Percentiles rank a stretch among this genome's conserved stretches.
These are phyloP conservation scores for Cylindrotheca closterium DNA, from an alignment of 108 stramenopile species.

Conservation along the genomic window DNA sequence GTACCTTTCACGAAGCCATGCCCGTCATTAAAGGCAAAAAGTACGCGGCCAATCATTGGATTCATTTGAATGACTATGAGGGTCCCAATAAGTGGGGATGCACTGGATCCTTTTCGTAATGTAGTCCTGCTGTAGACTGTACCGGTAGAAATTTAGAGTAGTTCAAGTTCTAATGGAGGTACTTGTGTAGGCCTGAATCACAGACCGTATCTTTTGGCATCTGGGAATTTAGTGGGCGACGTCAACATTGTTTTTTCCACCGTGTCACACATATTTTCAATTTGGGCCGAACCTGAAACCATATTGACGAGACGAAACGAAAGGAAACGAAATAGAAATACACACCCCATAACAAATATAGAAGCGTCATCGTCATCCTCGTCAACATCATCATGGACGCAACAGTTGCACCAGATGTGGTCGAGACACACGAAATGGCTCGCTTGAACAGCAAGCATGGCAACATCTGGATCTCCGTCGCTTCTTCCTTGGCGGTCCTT, in stretches of 20 bases:
- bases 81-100: constrained; percentile 78
- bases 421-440: too few relatives aligned
- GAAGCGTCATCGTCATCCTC: too few relatives aligned
- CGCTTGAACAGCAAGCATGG: neutral
- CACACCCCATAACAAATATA: too few relatives aligned
- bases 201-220: too few relatives aligned
- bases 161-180: too few relatives aligned
- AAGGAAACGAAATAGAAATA: too few relatives aligned
- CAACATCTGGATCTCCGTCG: neutral
- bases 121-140: neutral
- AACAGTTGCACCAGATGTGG: neutral
- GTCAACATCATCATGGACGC: neutral
- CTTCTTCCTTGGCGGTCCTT: neutral
- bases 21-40: constrained; percentile 76
- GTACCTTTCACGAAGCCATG: constrained; percentile 68
- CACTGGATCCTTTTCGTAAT: constrained; percentile 52
- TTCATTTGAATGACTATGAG: constrained; percentile 72
- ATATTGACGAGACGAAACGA: too few relatives aligned
- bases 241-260: too few relatives aligned
- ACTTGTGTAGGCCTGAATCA: too few relatives aligned
- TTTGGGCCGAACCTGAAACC: too few relatives aligned
- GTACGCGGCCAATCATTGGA: constrained; percentile 83
- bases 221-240: too few relatives aligned
- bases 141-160: neutral
- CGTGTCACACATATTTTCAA: too few relatives aligned